Conservation (phyloP, 371 early-diverging fungal species). For the Zancudomyces culisetae region DNA sequence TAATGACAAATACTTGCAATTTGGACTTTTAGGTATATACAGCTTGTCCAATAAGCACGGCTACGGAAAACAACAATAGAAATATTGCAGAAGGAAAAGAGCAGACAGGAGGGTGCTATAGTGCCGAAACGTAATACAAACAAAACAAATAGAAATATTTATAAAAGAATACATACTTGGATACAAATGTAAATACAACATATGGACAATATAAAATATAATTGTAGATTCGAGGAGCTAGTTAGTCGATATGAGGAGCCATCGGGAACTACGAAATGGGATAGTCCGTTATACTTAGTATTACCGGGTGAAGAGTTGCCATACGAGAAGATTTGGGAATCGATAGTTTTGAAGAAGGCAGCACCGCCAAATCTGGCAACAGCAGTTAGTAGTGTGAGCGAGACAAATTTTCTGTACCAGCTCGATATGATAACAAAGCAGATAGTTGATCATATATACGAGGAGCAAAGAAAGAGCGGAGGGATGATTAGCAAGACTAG, state of each 20-base stretch:
- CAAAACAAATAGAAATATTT: slow-evolving; percentile 28
- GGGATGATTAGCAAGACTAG: slow-evolving; percentile 36
- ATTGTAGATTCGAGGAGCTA: slow-evolving; percentile 54
- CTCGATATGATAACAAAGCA: slow-evolving; percentile 64
- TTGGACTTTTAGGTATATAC: neutral
- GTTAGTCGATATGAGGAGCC: slow-evolving; percentile 87
- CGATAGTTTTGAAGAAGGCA: slow-evolving; percentile 51
- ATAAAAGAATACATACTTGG: too few relatives aligned
- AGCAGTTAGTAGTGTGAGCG: slow-evolving; percentile 38
- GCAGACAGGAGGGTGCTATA: neutral
- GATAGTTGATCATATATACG: slow-evolving; percentile 55
- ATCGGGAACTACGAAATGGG: slow-evolving; percentile 78
- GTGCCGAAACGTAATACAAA: neutral
- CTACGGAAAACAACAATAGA: neutral
- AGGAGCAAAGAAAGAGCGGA: slow-evolving; percentile 51
- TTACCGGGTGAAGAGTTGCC: slow-evolving; percentile 31
- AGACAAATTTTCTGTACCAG: slow-evolving; percentile 77
- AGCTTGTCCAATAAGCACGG: slow-evolving; percentile 30
- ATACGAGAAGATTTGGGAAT: slow-evolving; percentile 48
- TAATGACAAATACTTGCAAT: neutral
- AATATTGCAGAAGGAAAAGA: neutral
- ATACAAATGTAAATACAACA: too few relatives aligned
- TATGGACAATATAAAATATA: too few relatives aligned
- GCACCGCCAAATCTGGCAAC: slow-evolving; percentile 71
- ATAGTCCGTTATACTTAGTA: slow-evolving; percentile 77